Evolutionary conservation across 139 green algal genomes (phyloP).

Genomic region (Prasinococcaceae sp.): DNA sequence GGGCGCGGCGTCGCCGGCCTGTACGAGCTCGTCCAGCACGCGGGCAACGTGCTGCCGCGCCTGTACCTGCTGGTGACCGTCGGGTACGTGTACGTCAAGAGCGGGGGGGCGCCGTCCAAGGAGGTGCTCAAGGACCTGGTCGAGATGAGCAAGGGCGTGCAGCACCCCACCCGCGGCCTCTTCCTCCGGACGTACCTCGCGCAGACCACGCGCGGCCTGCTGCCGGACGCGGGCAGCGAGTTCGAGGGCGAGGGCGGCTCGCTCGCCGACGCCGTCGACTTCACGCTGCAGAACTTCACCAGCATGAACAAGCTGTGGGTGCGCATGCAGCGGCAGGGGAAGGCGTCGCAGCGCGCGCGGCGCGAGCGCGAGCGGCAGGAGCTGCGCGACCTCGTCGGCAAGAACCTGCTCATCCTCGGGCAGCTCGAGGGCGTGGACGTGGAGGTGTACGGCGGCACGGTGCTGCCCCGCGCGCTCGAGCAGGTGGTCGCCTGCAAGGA

Average conservation of each 20-base stretch:
- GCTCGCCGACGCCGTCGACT: slow-evolving; percentile 80
- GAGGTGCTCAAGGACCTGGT: slow-evolving; percentile 86
- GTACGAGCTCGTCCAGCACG: slow-evolving; percentile 92
- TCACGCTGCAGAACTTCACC: slow-evolving; percentile 94
- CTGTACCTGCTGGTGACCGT: slow-evolving; percentile 87
- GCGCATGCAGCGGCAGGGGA: slow-evolving; percentile 63
- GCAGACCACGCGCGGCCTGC: slow-evolving; percentile 42
- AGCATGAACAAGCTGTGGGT: slow-evolving; percentile 99
- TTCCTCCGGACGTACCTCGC: slow-evolving; percentile 87
- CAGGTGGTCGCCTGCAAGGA: slow-evolving; percentile 85
- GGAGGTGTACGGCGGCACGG: slow-evolving; percentile 56
- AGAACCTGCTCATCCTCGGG: slow-evolving; percentile 88
- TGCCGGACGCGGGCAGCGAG: slow-evolving; percentile 50
- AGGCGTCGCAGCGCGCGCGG: slow-evolving; percentile 11
- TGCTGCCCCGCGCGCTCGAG: slow-evolving; percentile 39
- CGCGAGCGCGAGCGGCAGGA: slow-evolving; percentile 76
- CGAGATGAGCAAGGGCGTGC: slow-evolving; percentile 92
- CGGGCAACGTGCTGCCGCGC: slow-evolving; percentile 81
- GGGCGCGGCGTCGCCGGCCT: slow-evolving; percentile 55
- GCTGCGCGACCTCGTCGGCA: slow-evolving; percentile 87
- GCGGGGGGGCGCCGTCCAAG: slow-evolving; percentile 44
- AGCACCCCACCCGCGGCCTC: slow-evolving; percentile 89
- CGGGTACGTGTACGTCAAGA: slow-evolving; percentile 71
- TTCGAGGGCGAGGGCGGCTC: slow-evolving; percentile 58
- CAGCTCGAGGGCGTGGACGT: slow-evolving; percentile 87